Evolutionary conservation across 305 asterid genomes (phyloP).

Genomic region (Fraxinus paxiana): DNA sequence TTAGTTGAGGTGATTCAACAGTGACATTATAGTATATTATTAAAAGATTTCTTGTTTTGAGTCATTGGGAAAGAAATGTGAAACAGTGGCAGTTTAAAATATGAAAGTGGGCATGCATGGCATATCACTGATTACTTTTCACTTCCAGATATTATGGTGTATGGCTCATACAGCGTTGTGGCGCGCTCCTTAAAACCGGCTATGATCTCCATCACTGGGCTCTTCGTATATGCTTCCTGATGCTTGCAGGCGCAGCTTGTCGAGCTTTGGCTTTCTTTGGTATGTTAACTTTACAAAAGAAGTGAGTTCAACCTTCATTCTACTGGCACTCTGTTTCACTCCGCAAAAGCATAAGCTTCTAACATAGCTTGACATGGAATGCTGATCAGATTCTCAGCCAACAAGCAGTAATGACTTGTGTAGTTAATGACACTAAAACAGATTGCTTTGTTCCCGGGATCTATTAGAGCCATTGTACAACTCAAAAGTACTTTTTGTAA

Average conservation of each 20-base stretch:
- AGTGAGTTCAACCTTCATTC: conserved; percentile 31
- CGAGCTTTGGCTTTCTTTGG: conserved; percentile 63
- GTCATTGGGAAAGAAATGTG: background rate
- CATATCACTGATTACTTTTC: background rate
- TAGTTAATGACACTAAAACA: background rate
- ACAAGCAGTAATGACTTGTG: background rate
- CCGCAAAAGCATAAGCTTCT: background rate
- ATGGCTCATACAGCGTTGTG: conserved; percentile 90
- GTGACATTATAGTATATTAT: background rate
- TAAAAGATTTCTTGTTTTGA: background rate
- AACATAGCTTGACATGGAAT: background rate
- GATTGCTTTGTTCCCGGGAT: background rate
- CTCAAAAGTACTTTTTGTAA: background rate
- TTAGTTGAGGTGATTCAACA: background rate
- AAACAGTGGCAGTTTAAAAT: background rate
- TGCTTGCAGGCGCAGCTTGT: conserved; percentile 56
- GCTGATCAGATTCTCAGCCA: background rate
- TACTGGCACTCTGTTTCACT: conserved; percentile 17
- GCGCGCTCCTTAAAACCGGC: conserved; percentile 48
- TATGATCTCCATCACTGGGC: conserved; percentile 59
- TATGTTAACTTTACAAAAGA: conserved; percentile 49
- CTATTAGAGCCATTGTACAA: background rate
- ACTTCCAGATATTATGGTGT: conserved; percentile 72
- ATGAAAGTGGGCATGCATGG: background rate
- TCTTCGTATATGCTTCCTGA: conserved; percentile 56